phyloP scores from a whole-genome alignment of 345 rosid species.

The Ricinus communis region DNA sequence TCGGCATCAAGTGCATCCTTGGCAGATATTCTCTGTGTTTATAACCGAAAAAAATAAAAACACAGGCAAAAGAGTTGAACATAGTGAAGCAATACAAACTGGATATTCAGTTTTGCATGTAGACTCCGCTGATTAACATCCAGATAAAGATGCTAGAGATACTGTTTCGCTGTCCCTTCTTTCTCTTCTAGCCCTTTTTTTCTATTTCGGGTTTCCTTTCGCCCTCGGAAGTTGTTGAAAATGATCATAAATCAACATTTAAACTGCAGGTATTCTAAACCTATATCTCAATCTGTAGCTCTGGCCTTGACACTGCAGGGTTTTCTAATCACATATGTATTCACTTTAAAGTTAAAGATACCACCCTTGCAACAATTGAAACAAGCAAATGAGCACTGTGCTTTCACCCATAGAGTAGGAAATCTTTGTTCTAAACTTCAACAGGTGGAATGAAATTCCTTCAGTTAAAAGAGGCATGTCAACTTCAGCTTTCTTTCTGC shows the following conservation, averaged over 20 bases:
- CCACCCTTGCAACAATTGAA: too few relatives aligned
- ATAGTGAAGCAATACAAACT: neutral
- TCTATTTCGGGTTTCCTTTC: too few relatives aligned
- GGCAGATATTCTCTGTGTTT: conserved; percentile 75
- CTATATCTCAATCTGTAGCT: neutral
- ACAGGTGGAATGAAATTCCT: too few relatives aligned
- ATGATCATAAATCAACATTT: neutral
- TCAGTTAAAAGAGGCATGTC: too few relatives aligned
- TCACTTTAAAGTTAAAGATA: too few relatives aligned
- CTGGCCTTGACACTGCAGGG: neutral
- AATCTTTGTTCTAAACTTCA: too few relatives aligned
- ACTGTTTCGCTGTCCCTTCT: neutral
- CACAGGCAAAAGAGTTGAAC: neutral
- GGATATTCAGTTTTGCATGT: neutral
- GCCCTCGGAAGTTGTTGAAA: neutral
- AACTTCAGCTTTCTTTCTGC: too few relatives aligned
- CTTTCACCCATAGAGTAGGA: too few relatives aligned
- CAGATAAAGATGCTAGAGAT: neutral
- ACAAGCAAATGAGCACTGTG: too few relatives aligned
- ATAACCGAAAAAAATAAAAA: conserved; percentile 3
- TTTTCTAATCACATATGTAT: too few relatives aligned
- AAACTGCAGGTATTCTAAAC: neutral
- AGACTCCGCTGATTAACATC: neutral
- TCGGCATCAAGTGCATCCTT: conserved; percentile 97
- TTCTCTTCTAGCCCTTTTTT: too few relatives aligned